Evolutionary conservation across 2,329 filamentous ascomycete species (phyloP).

Genomic region (Colletotrichum lini): DNA sequence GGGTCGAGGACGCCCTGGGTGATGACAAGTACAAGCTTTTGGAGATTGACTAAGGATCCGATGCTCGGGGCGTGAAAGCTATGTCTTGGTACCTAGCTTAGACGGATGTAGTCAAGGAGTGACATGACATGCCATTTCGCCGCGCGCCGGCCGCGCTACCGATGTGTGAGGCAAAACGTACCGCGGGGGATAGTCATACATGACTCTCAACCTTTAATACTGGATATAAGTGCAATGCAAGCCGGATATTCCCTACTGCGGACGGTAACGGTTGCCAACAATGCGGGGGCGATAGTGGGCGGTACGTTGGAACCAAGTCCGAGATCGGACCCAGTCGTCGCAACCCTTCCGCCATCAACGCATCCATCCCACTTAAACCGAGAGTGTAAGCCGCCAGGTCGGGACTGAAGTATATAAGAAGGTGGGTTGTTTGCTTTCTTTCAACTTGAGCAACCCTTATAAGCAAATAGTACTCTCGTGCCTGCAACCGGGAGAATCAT

Average conservation of each 20-base stretch:
- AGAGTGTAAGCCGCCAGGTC: constrained; percentile 18
- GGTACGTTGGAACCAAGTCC: constrained; percentile 28
- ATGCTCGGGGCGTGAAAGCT: no score
- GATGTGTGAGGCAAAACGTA: not conserved
- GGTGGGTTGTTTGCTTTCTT: not conserved
- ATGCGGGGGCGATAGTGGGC: constrained; percentile 15
- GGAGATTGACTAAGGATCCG: constrained; percentile 58
- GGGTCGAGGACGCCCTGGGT: constrained; percentile 81
- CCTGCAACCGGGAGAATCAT: constrained; percentile 31
- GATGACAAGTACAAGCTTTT: constrained; percentile 67
- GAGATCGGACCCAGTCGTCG: constrained; percentile 40
- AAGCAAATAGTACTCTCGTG: no score
- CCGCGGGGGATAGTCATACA: constrained; percentile 10
- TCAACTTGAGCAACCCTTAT: not conserved
- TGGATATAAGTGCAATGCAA: not conserved
- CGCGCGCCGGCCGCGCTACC: constrained; percentile 16
- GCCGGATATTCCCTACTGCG: not conserved
- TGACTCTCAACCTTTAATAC: not conserved
- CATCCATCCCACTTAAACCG: constrained; percentile 41
- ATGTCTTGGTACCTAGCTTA: not conserved
- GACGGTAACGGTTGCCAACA: not conserved
- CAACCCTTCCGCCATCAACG: constrained; percentile 2
- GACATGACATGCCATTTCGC: not conserved
- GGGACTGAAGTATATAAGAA: not conserved
- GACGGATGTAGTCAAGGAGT: not conserved